Evolutionary conservation across 352 stramenopile species (phyloP), one percentile per base, ranked within the genome.

Genomic region (Phytophthora multivora): DNA sequence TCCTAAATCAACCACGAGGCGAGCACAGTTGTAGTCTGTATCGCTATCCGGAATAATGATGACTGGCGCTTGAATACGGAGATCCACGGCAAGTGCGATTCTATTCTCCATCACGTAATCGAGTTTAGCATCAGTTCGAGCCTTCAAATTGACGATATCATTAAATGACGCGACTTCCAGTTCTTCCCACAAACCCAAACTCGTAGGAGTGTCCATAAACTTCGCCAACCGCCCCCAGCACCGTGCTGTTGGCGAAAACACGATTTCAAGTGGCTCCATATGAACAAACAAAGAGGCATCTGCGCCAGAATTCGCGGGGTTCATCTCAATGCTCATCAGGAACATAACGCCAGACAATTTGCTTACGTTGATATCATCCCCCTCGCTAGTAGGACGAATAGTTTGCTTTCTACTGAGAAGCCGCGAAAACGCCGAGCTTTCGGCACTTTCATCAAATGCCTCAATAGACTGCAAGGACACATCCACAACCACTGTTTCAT

Each of bases 111-210:
- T 91, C 25, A 91, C 86, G 48, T 95, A 95, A 48, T 92, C 79
- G n/a, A 96, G 70, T 64, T 96, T 96, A 31, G 88, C 88, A 55
- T 96, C 85, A 0, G 88, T 96, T 53, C 88, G 74, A 12, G 86
- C 77, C 55, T 93, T 94, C 2, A 96, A 69, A 58, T 95, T 96
- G n/a, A 95, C 86, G 46, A 96, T 93, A 25, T 95, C 84, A 60
- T 96, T 96, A 48, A 96, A 90, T 45, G 86, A 93, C 2, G 88
- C 86, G 15, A 96, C 86, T 67, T 96, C 86, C 41, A 96, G 70
- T 67, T 96, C 88, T 13, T 85, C 85, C 88, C 88, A 96, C 16
- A 95, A 53, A 5, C 86, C 88, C 41, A 95, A 65, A 16, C 73
- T 78, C 58, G 90, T 77, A 18, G 88, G 87, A 28, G 86, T 93